Evolutionary conservation across 192 early-diverging fungal species (phyloP).

Genomic region (Coemansia erecta): DNA sequence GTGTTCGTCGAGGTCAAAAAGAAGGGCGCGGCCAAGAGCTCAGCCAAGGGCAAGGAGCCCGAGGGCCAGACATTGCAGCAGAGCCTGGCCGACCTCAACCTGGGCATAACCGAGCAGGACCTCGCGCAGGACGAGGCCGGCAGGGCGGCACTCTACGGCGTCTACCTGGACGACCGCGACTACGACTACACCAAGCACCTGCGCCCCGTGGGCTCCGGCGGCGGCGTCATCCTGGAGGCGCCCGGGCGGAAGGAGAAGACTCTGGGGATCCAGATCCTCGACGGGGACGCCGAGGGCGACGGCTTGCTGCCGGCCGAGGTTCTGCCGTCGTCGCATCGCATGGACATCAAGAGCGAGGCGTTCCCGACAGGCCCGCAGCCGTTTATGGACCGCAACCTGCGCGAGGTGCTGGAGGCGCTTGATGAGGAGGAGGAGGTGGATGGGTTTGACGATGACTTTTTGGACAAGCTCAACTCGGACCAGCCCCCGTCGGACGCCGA

Average conservation of each 20-base stretch:
- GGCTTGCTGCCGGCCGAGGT: slow-evolving; percentile 66
- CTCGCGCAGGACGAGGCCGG: slow-evolving; percentile 52
- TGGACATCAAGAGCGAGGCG: slow-evolving; percentile 68
- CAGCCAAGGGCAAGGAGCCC: slow-evolving; percentile 19
- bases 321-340: slow-evolving; percentile 71
- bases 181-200: slow-evolving; percentile 97
- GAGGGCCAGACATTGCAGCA: slow-evolving; percentile 24
- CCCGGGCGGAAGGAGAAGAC: slow-evolving; percentile 56
- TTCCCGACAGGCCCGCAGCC: slow-evolving; percentile 63
- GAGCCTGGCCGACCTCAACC: slow-evolving; percentile 19
- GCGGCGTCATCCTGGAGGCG: slow-evolving; percentile 76
- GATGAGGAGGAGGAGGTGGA: slow-evolving; percentile 88
- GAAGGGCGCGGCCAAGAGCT: not conserved
- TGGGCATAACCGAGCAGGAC: slow-evolving; percentile 23
- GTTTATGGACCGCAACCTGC: slow-evolving; percentile 76
- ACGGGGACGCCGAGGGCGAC: slow-evolving; percentile 28
- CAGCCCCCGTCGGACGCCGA: slow-evolving; percentile 63
- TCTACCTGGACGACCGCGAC: slow-evolving; percentile 85
- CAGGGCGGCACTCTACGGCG: slow-evolving; percentile 82
- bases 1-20: slow-evolving; percentile 63
- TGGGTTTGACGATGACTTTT: slow-evolving; percentile 77
- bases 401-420: slow-evolving; percentile 89
- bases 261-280: slow-evolving; percentile 29
- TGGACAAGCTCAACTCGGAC: slow-evolving; percentile 74
- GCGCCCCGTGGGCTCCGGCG: slow-evolving; percentile 72